Evolutionary conservation across 495 filamentous ascomycete species (phyloP), one percentile per base, ranked within the genome.

Genomic region (Penicillium cataractarum): DNA sequence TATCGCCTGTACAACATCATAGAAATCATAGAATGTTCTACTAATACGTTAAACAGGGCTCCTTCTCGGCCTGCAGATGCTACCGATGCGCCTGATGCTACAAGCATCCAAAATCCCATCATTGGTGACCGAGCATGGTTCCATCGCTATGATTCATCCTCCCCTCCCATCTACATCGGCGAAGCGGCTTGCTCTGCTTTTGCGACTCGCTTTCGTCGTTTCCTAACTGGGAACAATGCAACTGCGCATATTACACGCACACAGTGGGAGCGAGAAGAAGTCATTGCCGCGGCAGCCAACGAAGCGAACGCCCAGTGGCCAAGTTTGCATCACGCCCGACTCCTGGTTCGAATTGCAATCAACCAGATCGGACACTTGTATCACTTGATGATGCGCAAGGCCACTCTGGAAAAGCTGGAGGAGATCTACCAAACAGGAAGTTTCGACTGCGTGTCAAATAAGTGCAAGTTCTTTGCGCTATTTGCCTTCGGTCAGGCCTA

Each of bases 141-240:
- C 59, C 76, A 80, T 50, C 69, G 71, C 22, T 77, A 81, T 54
- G 76, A 78, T 55, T 71, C 78, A 1, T 76, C 78, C 0, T 73
- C 74, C 48, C 78, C 77, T n/a, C 79, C 79, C 17, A 77, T 82
- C 35, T 79, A 78, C 49, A 72, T 80, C 48, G 75, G 78, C 33
- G 78, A 82, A 67, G 79, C 77, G 26, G 78, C 78, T 27, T 79
- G 78, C 44, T 79, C 79, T 12, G 79, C 78, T 19, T 80, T 82
- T 65, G 78, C 79, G 6, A 82, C 79, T 2, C 75, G 77, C 15
- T 77, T 80, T 61, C 77, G 78, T 8, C 74, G 76, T 35, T 79
- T 77, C 40, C 58, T 82, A 24, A 78, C 77, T 15, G 76, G 75
- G 0, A 74, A 71, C 51, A 76, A 72, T 64, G 68, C 74, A 15